Conservation (phyloP, 129 eudicot species). For the Smallanthus sonchifolius region DNA sequence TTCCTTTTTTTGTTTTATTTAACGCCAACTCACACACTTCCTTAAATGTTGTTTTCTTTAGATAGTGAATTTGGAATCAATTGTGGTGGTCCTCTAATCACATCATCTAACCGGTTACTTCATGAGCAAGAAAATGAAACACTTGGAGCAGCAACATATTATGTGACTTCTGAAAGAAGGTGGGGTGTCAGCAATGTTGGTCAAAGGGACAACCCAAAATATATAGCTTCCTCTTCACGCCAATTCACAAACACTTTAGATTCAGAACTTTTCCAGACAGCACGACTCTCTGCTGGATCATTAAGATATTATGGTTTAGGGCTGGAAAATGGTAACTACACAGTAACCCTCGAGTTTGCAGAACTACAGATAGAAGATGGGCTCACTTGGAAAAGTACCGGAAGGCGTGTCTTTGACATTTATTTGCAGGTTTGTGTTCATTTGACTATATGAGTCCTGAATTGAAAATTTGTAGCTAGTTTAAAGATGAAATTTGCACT, state of each 20-base stretch:
- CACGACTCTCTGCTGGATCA: conserved; percentile 77
- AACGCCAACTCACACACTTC: background rate
- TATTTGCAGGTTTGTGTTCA: conserved; percentile 53
- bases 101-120: conserved; percentile 26
- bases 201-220: conserved; percentile 25
- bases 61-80: conserved; percentile 68
- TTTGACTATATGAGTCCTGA: too few species aligned
- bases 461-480: background rate
- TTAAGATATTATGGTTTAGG: conserved; percentile 83
- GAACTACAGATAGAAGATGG: conserved; percentile 45
- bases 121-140: conserved; percentile 51
- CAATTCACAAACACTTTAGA: conserved; percentile 55
- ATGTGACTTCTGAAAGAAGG: conserved; percentile 38
- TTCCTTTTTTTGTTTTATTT: background rate
- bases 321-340: conserved; percentile 77
- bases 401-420: conserved; percentile 83
- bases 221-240: conserved; percentile 16
- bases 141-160: conserved; percentile 63
- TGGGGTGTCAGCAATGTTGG: conserved; percentile 95
- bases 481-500: background rate
- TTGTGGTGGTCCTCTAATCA: conserved; percentile 62
- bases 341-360: conserved; percentile 62
- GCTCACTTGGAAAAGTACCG: conserved; percentile 53
- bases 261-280: conserved; percentile 63
- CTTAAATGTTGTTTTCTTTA: conserved; percentile 19